Conservation (phyloP, 345 rosid genomes). For the Syzygium aromaticum region DNA sequence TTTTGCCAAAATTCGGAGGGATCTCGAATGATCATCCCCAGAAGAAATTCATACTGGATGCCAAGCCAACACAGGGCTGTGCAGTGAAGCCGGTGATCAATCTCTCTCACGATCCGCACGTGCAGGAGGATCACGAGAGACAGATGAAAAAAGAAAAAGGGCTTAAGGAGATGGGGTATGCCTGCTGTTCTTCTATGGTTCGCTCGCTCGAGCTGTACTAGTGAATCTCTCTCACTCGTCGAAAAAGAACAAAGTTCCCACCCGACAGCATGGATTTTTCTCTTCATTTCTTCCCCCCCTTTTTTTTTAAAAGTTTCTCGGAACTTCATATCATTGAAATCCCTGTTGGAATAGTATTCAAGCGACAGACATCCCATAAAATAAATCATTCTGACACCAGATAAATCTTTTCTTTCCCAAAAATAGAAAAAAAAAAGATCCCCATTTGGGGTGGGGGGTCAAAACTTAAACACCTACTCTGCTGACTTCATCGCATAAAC, state of each 20-base stretch:
- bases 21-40: background rate
- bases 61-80: no score
- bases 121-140: background rate
- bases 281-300: background rate
- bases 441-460: no score
- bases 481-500: background rate
- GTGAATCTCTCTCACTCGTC: background rate
- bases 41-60: background rate
- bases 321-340: background rate
- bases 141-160: background rate
- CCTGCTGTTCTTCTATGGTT: background rate
- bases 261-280: background rate
- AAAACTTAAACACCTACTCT: background rate
- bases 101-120: background rate
- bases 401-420: background rate
- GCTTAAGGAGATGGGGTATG: background rate
- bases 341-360: background rate
- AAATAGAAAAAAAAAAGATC: no score
- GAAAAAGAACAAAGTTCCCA: background rate
- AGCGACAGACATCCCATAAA: background rate
- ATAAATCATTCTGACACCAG: background rate
- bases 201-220: background rate
- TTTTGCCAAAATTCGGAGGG: no score
- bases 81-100: background rate
- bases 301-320: background rate